Conservation (phyloP, 164 flowering plant genomes). For the Magnolia changhungtana region DNA sequence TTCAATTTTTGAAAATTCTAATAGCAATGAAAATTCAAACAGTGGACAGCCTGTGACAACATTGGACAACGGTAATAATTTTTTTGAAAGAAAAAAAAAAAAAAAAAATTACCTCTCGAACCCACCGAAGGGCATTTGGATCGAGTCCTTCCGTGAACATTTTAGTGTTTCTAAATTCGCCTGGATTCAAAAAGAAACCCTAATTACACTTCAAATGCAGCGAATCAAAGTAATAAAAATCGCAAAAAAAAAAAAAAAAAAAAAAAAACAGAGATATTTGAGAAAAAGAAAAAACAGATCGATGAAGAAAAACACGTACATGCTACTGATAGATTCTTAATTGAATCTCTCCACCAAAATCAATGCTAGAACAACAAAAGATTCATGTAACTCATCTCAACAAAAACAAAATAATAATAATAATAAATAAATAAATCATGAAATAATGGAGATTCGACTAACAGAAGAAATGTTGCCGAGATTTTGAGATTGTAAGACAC, state of each 20-base stretch:
- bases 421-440: no score
- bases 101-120: constrained; percentile 28
- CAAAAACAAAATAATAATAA: no score
- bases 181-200: constrained; percentile 7
- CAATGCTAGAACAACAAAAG: background rate
- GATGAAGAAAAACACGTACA: background rate
- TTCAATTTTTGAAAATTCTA: constrained; percentile 2
- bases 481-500: background rate
- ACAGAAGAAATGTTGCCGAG: background rate
- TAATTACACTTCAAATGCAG: background rate
- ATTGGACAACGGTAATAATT: background rate
- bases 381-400: background rate
- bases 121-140: constrained; percentile 42
- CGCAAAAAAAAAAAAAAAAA: background rate
- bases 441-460: background rate
- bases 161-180: constrained; percentile 5
- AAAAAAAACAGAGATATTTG: background rate
- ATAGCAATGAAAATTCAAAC: constrained; percentile 5
- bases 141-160: constrained; percentile 60
- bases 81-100: background rate
- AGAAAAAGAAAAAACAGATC: background rate
- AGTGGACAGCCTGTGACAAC: background rate
- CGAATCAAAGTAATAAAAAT: background rate
- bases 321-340: background rate
- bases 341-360: background rate